A percentile compares a stretch with the other conserved stretches of the same genome.
phyloP scores from a whole-genome alignment of 345 rosid species.

The Physaria fendleri region DNA sequence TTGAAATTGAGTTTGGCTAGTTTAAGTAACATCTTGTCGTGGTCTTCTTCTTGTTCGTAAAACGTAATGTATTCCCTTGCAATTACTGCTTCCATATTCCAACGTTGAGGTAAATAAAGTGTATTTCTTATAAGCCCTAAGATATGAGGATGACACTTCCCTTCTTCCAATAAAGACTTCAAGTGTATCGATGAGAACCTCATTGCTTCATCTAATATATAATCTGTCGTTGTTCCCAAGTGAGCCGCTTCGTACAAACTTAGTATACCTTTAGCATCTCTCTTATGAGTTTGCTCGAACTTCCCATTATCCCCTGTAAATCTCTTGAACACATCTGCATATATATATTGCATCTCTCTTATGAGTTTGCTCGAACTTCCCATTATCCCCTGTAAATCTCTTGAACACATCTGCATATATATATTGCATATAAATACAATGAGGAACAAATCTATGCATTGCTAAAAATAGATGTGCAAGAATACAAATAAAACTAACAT shows the following conservation, averaged over 20 bases:
- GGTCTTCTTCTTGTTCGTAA: conserved; percentile 9
- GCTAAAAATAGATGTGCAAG: background rate
- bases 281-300: conserved; percentile 1
- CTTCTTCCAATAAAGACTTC: background rate
- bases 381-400: conserved; percentile 24
- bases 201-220: conserved; percentile 30
- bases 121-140: conserved; percentile 9
- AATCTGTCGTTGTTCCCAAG: conserved; percentile 30
- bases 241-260: conserved; percentile 37
- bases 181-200: conserved; percentile 1
- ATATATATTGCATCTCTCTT: background rate
- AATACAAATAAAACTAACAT: background rate
- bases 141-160: background rate
- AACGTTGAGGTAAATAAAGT: background rate
- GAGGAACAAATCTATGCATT: background rate
- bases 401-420: conserved; percentile 31
- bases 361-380: conserved; percentile 12
- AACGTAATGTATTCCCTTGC: conserved; percentile 6
- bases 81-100: conserved; percentile 12
- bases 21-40: background rate
- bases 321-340: conserved; percentile 31
- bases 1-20: conserved; percentile 18
- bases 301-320: conserved; percentile 26
- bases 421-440: too few relatives aligned
- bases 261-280: conserved; percentile 27